Evolutionary conservation across 2,329 filamentous ascomycete species (phyloP).

Genomic region (Aspergillus quadricinctus): DNA sequence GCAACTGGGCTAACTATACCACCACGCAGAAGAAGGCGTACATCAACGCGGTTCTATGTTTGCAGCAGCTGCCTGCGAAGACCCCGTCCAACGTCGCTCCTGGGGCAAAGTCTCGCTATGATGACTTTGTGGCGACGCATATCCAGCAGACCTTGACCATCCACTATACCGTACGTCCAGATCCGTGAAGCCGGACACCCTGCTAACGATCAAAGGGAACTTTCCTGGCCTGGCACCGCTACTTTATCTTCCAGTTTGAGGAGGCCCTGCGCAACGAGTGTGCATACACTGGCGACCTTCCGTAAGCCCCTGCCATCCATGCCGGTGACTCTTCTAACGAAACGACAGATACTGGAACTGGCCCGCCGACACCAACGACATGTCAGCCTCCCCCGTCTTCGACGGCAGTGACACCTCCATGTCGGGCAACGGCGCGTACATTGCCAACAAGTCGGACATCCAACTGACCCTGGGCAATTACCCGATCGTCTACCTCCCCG

Average conservation of each 20-base stretch:
- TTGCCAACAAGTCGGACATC: conserved; percentile 22
- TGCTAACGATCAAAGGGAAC: conserved; percentile 13
- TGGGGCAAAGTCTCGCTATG: conserved; percentile 46
- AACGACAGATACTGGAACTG: conserved; percentile 44
- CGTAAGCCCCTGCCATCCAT: conserved; percentile 10
- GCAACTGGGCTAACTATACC: conserved; percentile 31
- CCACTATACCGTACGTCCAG: conserved; percentile 32
- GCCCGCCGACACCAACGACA: conserved; percentile 34
- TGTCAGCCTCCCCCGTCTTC: conserved; percentile 44
- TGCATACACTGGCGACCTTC: conserved; percentile 34
- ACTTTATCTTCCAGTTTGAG: conserved; percentile 30
- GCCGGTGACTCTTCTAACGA: no score
- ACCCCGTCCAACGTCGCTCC: conserved; percentile 33
- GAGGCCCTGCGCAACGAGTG: conserved; percentile 32
- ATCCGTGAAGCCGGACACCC: background rate
- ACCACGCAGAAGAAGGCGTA: conserved; percentile 36
- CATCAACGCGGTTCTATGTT: conserved; percentile 44
- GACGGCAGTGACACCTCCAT: conserved; percentile 47
- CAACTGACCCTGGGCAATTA: conserved; percentile 14
- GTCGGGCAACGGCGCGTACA: conserved; percentile 42
- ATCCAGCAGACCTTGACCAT: conserved; percentile 46
- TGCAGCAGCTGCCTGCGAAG: conserved; percentile 37
- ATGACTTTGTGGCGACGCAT: conserved; percentile 50
- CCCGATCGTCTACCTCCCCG: conserved; percentile 40
- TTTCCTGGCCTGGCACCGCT: conserved; percentile 35